Evolutionary conservation across 495 filamentous ascomycete species (phyloP), one percentile per base, ranked within the genome.

Genomic region (Bryoglossum gracile): DNA sequence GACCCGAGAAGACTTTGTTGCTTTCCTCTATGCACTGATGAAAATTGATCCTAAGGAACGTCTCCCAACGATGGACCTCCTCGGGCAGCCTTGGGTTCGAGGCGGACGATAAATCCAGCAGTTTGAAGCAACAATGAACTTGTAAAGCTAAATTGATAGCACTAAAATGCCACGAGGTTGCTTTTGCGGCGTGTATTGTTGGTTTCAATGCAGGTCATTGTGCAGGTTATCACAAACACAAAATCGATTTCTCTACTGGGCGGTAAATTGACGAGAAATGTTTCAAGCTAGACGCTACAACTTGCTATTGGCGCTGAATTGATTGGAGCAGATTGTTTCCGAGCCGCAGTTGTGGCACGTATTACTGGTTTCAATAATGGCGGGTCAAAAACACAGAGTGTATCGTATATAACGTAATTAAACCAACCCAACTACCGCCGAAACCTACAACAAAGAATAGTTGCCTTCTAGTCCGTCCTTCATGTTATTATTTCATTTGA

Each of bases 11-110:
- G 13, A 50, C 9, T 50, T 25, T 46, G 22, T 46, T n/a, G 10
- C 41, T 17, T 50, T 50, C 30, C 6, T 50, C n/a, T 17, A 33
- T 22, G 17, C 2, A 23, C 37, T 50, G 16, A 47, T 50, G 48
- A 50, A 34, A 24, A 44, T 43, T 43, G 38, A 50, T 43, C 40
- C 47, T 19, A 30, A 41, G 19, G 40, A 50, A 30, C 11, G 40
- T 14, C 39, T 43, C 10, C 16, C 47, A 28, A 28, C 38, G 19
- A 45, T 26, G 32, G 47, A 50, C 9, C 34, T 37, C 34, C 34
- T 43, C 46, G 8, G 16, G 23, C 8, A 25, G 39, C 34, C 34
- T 37, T 37, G 16, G 34, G 16, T 37, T 37, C 34, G 9, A 37
- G 34, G 34, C 16, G 14, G 34, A 18, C 16, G 34, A 37, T 18